Evolutionary conservation across 2,329 filamentous ascomycete genomes (phyloP).

Genomic region (Neurospora sp.): DNA sequence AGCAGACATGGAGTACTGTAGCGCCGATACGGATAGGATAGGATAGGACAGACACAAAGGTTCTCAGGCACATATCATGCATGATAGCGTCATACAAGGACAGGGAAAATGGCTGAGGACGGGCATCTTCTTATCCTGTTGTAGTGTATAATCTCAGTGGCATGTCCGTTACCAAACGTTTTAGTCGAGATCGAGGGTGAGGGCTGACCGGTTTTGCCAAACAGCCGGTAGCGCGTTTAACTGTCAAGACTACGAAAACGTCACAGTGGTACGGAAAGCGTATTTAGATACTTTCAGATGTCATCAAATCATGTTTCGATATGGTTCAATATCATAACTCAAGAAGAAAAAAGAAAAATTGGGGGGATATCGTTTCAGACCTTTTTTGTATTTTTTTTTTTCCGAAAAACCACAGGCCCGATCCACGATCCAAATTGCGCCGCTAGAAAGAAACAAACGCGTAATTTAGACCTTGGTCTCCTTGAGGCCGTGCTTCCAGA

Average conservation of each 20-base stretch:
- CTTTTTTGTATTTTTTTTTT: neutral
- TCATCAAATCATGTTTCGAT: neutral
- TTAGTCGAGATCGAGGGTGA: neutral
- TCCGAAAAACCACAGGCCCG: neutral
- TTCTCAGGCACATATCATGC: neutral
- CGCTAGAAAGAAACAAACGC: neutral
- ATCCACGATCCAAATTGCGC: neutral
- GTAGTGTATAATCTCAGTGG: neutral
- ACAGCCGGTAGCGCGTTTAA: neutral
- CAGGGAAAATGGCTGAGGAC: neutral
- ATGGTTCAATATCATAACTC: neutral
- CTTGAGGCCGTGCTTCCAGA: conserved; percentile 91
- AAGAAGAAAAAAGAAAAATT: neutral
- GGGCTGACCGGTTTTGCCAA: neutral
- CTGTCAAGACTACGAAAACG: neutral
- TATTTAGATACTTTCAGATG: neutral
- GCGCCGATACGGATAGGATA: neutral
- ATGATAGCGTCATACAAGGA: neutral
- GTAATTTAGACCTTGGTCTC: conserved; percentile 81
- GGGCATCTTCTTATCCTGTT: neutral
- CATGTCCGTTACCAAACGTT: neutral
- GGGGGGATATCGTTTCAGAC: neutral
- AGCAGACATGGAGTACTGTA: neutral
- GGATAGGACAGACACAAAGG: neutral
- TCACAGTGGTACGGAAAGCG: neutral